Evolutionary conservation across 495 filamentous ascomycete species (phyloP), one percentile per base, ranked within the genome.

Genomic region (Rostrohypoxylon terebratum): DNA sequence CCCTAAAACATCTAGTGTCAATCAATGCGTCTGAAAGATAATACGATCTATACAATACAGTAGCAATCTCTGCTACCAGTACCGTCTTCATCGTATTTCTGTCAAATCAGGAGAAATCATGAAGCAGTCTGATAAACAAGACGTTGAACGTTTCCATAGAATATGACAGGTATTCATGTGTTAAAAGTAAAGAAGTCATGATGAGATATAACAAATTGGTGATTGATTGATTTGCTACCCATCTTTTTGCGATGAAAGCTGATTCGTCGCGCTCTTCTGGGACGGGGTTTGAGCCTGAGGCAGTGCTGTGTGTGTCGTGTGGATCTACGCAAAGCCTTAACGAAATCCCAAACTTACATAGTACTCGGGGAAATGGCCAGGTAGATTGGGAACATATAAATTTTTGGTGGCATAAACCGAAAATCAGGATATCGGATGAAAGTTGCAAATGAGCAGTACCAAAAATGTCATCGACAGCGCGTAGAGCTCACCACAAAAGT

Each of bases 401-500:
- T 53, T 28, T 13, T 34, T 14, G 3, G 8, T 11, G 31, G n/a
- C n/a, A 7, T 23, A 36, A 18, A 20, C 20, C 20, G 31, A 16
- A 36, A 36, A 36, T 5, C 33, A 36, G 5, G 11, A n/a, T 25
- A n/a, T 28, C 6, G 28, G 28, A 28, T 33, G 23, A 33, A 54
- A 18, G 3, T 9, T 55, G 28, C 4, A 18, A 55, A 34, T 20
- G 28, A 13, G 3, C 4, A 36, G 34, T 2, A 20, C 10, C 25
- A 31, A 55, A 55, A 36, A 55, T 55, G 51, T 1, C 25, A 16
- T 5, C 63, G 3, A 63, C 40, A 4, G 25, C 69, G 14, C 64
- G 64, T 9, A 72, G 59, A 68, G 59, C 59, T 10, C 70, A 73
- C 23, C 70, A 61, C 28, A 73, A 73, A 40, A 73, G 70, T 7